Percentiles rank a stretch among this genome's conserved stretches.
Evolutionary conservation across 768 basidiomycete genomes (phyloP).

Genomic region (Suillus luteus): DNA sequence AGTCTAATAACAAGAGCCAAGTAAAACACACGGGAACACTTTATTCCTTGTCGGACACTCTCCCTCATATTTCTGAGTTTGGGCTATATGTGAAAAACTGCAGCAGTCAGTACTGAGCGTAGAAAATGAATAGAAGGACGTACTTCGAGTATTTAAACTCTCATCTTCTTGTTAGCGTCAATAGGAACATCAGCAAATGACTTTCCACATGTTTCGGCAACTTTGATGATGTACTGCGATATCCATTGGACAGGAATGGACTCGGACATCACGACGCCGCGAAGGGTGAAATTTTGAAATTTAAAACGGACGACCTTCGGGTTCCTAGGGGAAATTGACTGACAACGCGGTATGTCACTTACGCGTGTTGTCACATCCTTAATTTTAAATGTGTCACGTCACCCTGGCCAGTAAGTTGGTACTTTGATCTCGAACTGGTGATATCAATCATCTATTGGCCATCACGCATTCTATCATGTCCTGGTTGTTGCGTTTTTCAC

Average conservation of each 20-base stretch:
- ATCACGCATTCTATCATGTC: too few species aligned
- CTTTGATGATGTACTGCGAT: conserved; percentile 46
- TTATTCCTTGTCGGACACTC: conserved; percentile 57
- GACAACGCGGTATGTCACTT: too few species aligned
- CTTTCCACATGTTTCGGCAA: conserved; percentile 55
- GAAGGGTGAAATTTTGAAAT: too few species aligned
- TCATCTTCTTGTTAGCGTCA: conserved; percentile 40
- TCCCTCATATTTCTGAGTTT: conserved; percentile 59
- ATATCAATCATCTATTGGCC: too few species aligned
- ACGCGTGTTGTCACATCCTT: too few species aligned
- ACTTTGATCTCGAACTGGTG: too few species aligned
- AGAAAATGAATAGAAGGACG: conserved; percentile 12
- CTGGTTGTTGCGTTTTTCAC: too few species aligned
- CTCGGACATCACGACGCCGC: conserved; percentile 35
- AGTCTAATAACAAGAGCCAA: too few species aligned
- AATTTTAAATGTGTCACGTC: too few species aligned
- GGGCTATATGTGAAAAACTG: conserved; percentile 59
- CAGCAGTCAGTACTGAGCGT: conserved; percentile 2
- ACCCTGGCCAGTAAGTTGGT: too few species aligned
- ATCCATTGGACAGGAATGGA: conserved; percentile 56
- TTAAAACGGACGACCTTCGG: too few species aligned
- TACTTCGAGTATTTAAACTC: conserved; percentile 63
- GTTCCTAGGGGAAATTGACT: too few species aligned
- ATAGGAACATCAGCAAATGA: conserved; percentile 30
- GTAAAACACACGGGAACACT: conserved; percentile 56